A percentile compares a stretch with the other conserved stretches of the same genome.
These are phyloP conservation scores for Cairneyella variabilis DNA, from an alignment of 495 filamentous ascomycete genomes.

Conservation along the genomic window DNA sequence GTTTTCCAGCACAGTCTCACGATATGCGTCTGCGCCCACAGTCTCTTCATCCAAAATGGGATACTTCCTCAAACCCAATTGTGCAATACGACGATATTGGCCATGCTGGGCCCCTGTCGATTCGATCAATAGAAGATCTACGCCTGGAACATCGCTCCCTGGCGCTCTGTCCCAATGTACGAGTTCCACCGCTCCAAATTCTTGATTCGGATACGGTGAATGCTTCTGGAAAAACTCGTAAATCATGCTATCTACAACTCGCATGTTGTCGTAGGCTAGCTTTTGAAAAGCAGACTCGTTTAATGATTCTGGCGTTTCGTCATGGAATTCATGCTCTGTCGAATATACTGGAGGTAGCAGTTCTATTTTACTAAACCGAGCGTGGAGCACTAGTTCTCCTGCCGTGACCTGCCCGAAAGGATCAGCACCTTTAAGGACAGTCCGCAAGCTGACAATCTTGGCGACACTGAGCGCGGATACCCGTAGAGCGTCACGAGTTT, in stretches of 20 bases:
- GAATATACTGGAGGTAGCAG: constrained; percentile 10
- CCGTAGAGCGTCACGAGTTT: constrained; percentile 13
- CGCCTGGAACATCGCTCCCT: constrained; percentile 5
- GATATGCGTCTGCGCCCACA: constrained; percentile 8
- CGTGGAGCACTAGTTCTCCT: constrained; percentile 18
- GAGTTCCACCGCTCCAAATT: constrained; percentile 23
- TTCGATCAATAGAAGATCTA: constrained; percentile 13
- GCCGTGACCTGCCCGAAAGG: constrained; percentile 23
- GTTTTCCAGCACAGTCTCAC: constrained; percentile 5
- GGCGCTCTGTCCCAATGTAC: constrained; percentile 13
- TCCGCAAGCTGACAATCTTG: constrained; percentile 19
- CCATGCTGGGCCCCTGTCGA: constrained; percentile 9
- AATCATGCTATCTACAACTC: neutral
- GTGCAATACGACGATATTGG: constrained; percentile 11
- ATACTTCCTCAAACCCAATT: constrained; percentile 7
- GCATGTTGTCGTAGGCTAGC: constrained; percentile 1
- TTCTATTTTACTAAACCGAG: constrained; percentile 17
- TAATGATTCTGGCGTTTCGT: neutral
- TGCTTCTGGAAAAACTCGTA: constrained; percentile 23
- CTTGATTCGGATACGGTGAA: constrained; percentile 14
- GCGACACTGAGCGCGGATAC: constrained; percentile 17
- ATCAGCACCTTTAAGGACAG: constrained; percentile 15
- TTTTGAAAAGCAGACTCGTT: constrained; percentile 2
- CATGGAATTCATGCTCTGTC: constrained; percentile 6
- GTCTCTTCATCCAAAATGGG: constrained; percentile 7